Evolutionary conservation across 2,329 filamentous ascomycete genomes (phyloP), one percentile per base, ranked within the genome.

Genomic region (Diplocarpon rosae): DNA sequence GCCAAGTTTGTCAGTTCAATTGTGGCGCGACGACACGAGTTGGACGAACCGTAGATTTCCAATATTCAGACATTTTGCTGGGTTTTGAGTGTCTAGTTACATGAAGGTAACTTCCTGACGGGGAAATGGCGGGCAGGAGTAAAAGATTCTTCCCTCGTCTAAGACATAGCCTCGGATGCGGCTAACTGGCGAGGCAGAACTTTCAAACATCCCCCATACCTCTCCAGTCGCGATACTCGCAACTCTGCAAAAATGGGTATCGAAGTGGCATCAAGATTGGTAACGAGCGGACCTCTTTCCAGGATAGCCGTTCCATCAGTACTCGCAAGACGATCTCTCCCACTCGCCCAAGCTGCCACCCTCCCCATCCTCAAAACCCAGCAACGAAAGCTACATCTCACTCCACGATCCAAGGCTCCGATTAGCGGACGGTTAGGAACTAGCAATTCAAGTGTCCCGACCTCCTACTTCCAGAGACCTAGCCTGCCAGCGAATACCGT

Each of bases 401-500:
- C 50, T 30, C 43, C 53, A 1, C 46, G 51, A 35, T 31, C 50
- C 28, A 47, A 38, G 50, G 58, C 58, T 14, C 52, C 53, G 13
- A 61, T 58, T 30, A 55, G 46, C 32, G 47, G 54, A 6, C 38
- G 62, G 10, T 48, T 62, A 24, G 59, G 59, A 36, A 51, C 59
- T 12, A 55, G 50, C 38, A 62, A 60, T 40, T 62, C 66, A 12
- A 60, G 63, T 43, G 58, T 70, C 3, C 75, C 82, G 30, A 74
- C 81, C 7, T 80, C 83, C n/a, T 93, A 93, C 67, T 94, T 94
- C 66, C 82, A 84, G 62, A 75, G 75, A 52, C 70, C 73, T 11
- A 71, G 75, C 16, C 73, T 95, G 42, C 92, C 92, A 24, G 85
- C 89, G 56, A 98, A 98, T 68, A 98, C 92, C 3, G 72, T 98